Percentiles rank a stretch among this genome's conserved stretches.
These are phyloP conservation scores for Silene uniflora DNA, from an alignment of 148 eudicot genomes.

Conservation along the genomic window DNA sequence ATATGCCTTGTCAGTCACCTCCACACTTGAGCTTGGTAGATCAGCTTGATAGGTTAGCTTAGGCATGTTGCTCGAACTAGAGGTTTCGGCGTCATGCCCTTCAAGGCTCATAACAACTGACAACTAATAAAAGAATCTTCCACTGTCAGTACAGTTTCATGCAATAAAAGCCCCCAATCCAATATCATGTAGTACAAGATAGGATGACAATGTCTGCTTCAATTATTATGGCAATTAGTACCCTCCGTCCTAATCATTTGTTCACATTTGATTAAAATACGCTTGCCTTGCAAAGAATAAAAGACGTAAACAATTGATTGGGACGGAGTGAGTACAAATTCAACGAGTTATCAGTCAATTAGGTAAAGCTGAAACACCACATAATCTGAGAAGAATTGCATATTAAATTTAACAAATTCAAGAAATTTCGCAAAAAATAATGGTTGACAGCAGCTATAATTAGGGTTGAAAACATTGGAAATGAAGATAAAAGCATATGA, in stretches of 20 bases:
- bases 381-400: neutral
- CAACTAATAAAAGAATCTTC: slow-evolving; percentile 34
- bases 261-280: neutral
- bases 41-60: slow-evolving; percentile 42
- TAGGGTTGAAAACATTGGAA: neutral
- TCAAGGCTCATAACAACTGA: slow-evolving; percentile 41
- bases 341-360: neutral
- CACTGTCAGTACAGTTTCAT: slow-evolving; percentile 18
- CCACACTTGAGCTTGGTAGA: slow-evolving; percentile 36
- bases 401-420: no score
- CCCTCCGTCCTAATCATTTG: neutral
- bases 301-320: no score
- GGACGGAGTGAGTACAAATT: no score
- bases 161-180: neutral
- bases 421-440: neutral
- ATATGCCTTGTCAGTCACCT: slow-evolving; percentile 27
- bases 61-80: slow-evolving; percentile 42
- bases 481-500: neutral
- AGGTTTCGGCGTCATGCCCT: slow-evolving; percentile 38
- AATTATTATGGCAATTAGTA: neutral
- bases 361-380: neutral
- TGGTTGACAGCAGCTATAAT: neutral
- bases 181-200: neutral
- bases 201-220: neutral
- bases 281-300: no score